Evolutionary conservation across 495 filamentous ascomycete genomes (phyloP), one percentile per base, ranked within the genome.

Genomic region (Penicillium cosmopolitanum): DNA sequence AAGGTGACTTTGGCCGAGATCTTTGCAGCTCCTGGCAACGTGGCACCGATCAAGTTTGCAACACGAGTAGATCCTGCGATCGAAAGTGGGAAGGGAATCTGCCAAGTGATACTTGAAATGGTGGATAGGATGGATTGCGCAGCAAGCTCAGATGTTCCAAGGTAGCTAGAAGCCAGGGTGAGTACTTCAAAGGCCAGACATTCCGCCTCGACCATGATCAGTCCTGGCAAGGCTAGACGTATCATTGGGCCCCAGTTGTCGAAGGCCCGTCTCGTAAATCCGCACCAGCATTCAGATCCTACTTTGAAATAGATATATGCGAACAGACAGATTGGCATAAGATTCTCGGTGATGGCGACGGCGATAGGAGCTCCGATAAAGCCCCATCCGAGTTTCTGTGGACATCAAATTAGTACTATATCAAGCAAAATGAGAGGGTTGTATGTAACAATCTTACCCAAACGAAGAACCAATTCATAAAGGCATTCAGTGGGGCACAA

Each of bases 151-250:
- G 83, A 81, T 0, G 88, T 88, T 19, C 86, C 87, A 51, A 93
- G 85, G 56, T 89, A 87, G 16, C 85, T 86, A 0, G 88, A 84
- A 7, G 85, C 83, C 12, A 95, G 78, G 0, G 90, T 93, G 46
- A 95, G 71, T 40, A 93, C 81, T 67, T 93, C 91, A 63, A 95
- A 93, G 16, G 91, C 91, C 5, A 96, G 82, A 72, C 86, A 94
- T 68, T 97, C 94, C 7, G 93, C 93, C 69, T 95, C 88, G 1
- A 98, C 89, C 91, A 96, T 97, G 43, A 96, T 73, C 68, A 97
- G 84, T 4, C 93, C 93, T 0, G 89, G 93, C 16, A 96, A 71
- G 0, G 93, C 91, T 15, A 97, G 87, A 52, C 83, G 78, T 66
- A 97, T 82, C 93, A 96, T 95, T 1, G 89, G 90, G 5, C 84